Evolutionary conservation across 306 rosid species (phyloP).

Genomic region (Rosa multiflora): DNA sequence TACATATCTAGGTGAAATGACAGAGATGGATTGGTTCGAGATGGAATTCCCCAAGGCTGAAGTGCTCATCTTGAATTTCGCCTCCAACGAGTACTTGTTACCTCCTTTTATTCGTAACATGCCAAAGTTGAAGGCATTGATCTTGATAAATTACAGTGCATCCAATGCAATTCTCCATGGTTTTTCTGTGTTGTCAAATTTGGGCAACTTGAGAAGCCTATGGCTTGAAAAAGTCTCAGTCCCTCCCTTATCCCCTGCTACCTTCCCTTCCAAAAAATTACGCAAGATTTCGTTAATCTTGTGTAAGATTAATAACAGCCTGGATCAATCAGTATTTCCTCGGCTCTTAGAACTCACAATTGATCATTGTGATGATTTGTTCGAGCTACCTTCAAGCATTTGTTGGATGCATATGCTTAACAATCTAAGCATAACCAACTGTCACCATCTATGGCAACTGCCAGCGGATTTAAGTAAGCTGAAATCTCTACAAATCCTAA

Average conservation of each 20-base stretch:
- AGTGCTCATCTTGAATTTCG: constrained; percentile 75
- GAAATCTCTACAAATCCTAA: constrained; percentile 47
- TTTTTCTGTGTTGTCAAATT: constrained; percentile 41
- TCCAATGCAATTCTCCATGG: constrained; percentile 55
- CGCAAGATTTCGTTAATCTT: constrained; percentile 61
- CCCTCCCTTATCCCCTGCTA: constrained; percentile 41
- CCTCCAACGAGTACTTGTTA: constrained; percentile 57
- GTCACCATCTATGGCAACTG: constrained; percentile 55
- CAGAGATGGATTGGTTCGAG: constrained; percentile 68
- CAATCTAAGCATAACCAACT: constrained; percentile 70
- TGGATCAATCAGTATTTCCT: constrained; percentile 56
- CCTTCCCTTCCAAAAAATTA: constrained; percentile 36
- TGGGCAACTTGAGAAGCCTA: constrained; percentile 58
- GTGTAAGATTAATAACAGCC: constrained; percentile 53
- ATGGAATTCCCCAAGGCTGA: constrained; percentile 79
- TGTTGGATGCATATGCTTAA: constrained; percentile 51
- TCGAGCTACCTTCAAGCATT: constrained; percentile 59
- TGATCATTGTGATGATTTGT: constrained; percentile 75
- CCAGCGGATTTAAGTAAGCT: constrained; percentile 59
- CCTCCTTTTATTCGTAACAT: constrained; percentile 72
- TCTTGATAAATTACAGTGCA: constrained; percentile 56
- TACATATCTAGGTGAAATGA: constrained; percentile 67
- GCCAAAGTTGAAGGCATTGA: constrained; percentile 77
- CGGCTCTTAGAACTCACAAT: constrained; percentile 63
- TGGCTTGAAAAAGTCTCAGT: constrained; percentile 84